phyloP scores from a whole-genome alignment of 768 basidiomycete genomes.

The Pleurotus giganteus region DNA sequence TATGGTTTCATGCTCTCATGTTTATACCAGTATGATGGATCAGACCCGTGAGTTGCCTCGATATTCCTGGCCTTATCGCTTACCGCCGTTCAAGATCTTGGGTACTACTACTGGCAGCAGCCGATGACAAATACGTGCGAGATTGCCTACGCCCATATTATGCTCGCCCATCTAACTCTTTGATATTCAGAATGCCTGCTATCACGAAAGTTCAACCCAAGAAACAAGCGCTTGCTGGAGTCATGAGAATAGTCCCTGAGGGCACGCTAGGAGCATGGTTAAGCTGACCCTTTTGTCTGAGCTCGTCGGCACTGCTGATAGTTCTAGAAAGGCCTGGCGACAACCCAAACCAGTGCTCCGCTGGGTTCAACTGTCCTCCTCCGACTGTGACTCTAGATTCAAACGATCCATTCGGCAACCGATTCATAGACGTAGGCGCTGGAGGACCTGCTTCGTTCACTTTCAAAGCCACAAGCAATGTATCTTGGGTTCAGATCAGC shows the following conservation, averaged over 20 bases:
- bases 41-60: slow-evolving; percentile 47
- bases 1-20: not conserved
- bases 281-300: slow-evolving; percentile 8
- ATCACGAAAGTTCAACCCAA: slow-evolving; percentile 49
- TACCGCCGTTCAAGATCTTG: slow-evolving; percentile 36
- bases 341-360: slow-evolving; percentile 54
- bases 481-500: slow-evolving; percentile 51
- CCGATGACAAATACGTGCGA: slow-evolving; percentile 61
- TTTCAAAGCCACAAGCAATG: slow-evolving; percentile 48
- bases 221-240: slow-evolving; percentile 58
- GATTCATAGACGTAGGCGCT: slow-evolving; percentile 60
- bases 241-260: slow-evolving; percentile 64
- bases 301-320: not conserved
- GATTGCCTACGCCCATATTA: not conserved
- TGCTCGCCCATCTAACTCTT: not conserved
- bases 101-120: slow-evolving; percentile 72
- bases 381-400: slow-evolving; percentile 54
- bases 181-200: slow-evolving; percentile 42
- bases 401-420: slow-evolving; percentile 49
- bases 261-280: slow-evolving; percentile 61
- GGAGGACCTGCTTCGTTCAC: slow-evolving; percentile 59
- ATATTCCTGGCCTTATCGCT: not conserved
- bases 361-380: slow-evolving; percentile 44
- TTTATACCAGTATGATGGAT: slow-evolving; percentile 56
- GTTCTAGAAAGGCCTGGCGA: slow-evolving; percentile 55